A percentile compares a stretch with the other conserved stretches of the same genome.
phyloP scores from a whole-genome alignment of 2,329 filamentous ascomycete genomes.

The Trichothecium roseum region DNA sequence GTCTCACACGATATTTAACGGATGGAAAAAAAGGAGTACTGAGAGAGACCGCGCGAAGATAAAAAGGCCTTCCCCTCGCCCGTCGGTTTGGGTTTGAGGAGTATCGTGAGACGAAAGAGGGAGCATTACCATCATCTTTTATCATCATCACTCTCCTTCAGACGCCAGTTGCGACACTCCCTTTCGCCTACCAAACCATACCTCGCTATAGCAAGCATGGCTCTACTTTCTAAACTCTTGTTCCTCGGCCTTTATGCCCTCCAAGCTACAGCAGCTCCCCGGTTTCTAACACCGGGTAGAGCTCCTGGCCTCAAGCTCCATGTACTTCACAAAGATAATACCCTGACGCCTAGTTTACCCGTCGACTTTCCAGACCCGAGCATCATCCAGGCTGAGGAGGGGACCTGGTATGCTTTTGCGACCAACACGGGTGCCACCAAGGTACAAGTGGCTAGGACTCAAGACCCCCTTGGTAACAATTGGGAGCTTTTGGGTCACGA shows the following conservation, averaged over 20 bases:
- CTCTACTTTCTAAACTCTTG: no score
- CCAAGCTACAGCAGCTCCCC: not conserved
- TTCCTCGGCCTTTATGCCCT: not conserved
- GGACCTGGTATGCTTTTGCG: conserved; percentile 47
- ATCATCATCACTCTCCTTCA: no score
- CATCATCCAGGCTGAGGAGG: conserved; percentile 34
- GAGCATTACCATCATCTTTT: no score
- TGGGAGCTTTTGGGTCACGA: conserved; percentile 39
- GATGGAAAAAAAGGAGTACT: no score
- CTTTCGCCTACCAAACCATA: no score
- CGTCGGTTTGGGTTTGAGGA: no score
- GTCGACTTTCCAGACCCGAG: conserved; percentile 45
- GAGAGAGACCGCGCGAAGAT: no score
- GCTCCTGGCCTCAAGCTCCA: not conserved
- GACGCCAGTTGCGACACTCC: no score
- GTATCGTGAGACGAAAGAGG: no score
- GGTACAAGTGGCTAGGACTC: conserved; percentile 37
- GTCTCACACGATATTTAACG: no score
- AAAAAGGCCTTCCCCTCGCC: no score
- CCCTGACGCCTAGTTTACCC: not conserved
- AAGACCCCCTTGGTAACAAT: conserved; percentile 23
- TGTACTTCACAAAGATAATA: not conserved
- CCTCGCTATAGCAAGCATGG: no score
- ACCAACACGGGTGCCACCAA: conserved; percentile 38
- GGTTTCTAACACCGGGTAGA: not conserved